phyloP scores from a whole-genome alignment of 2,329 filamentous ascomycete species.

The Ilyonectria sp. region DNA sequence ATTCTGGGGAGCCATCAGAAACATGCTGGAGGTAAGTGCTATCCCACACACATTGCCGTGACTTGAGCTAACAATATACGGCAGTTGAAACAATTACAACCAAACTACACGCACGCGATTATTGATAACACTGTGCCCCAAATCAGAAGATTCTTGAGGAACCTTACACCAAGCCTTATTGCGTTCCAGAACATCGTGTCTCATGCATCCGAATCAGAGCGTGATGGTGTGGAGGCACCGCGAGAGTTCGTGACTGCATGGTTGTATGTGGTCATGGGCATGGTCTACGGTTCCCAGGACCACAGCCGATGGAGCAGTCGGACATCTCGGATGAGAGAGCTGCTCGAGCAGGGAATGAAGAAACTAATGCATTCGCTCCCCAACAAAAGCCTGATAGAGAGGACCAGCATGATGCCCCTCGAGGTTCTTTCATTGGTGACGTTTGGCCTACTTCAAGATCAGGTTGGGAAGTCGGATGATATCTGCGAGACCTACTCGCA shows the following conservation, averaged over 20 bases:
- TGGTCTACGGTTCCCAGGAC: constrained; percentile 49
- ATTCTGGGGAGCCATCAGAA: constrained; percentile 61
- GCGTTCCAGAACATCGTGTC: constrained; percentile 50
- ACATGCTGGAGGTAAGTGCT: constrained; percentile 49
- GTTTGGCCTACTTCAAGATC: constrained; percentile 57
- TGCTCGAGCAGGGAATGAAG: constrained; percentile 55
- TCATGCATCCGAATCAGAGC: constrained; percentile 47
- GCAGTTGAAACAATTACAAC: constrained; percentile 32
- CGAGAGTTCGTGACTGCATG: constrained; percentile 57
- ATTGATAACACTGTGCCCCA: constrained; percentile 26
- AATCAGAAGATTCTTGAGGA: constrained; percentile 42
- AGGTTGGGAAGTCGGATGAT: constrained; percentile 55
- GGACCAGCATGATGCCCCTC: constrained; percentile 57
- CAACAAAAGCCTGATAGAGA: constrained; percentile 51
- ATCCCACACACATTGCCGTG: not conserved
- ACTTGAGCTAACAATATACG: constrained; percentile 19
- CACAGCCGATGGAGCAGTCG: constrained; percentile 48
- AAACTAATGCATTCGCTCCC: constrained; percentile 55
- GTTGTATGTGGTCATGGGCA: constrained; percentile 58
- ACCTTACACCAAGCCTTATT: constrained; percentile 45
- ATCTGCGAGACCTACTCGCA: constrained; percentile 60
- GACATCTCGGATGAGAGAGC: constrained; percentile 48
- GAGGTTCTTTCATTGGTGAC: constrained; percentile 60
- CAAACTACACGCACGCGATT: not conserved
- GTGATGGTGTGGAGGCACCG: constrained; percentile 52